Conservation (phyloP, 2,329 filamentous ascomycete genomes). For the Lachnellula subtilissima region DNA sequence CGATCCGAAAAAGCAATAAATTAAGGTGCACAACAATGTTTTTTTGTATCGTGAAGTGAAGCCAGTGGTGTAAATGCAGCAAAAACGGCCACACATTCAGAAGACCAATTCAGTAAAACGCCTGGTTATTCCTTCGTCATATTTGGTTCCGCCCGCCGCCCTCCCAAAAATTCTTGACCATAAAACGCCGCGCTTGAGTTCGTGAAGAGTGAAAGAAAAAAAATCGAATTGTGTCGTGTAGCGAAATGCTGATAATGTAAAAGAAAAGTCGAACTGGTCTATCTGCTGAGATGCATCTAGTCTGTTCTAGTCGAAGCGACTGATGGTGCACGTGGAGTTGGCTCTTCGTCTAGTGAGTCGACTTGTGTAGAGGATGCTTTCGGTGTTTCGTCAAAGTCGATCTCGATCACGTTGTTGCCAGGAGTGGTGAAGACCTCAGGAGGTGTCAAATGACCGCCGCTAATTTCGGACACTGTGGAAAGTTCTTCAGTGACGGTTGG, state of each 20-base stretch:
- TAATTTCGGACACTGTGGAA: constrained; percentile 22
- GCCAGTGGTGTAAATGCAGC: constrained; percentile 2
- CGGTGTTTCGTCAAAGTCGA: constrained; percentile 28
- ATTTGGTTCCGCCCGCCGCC: neutral
- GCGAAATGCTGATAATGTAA: neutral
- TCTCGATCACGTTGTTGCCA: constrained; percentile 15
- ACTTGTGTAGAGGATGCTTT: constrained; percentile 16
- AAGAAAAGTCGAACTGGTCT: neutral
- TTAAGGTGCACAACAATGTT: constrained; percentile 5
- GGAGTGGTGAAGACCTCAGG: constrained; percentile 24
- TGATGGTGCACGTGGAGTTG: constrained; percentile 26
- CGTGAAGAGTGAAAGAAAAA: constrained; percentile 2
- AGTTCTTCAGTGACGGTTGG: constrained; percentile 27
- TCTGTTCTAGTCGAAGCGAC: constrained; percentile 13
- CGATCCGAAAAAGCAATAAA: constrained; percentile 4
- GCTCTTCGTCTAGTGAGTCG: constrained; percentile 24
- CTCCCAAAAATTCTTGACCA: neutral
- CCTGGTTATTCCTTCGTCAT: neutral
- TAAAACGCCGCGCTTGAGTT: constrained; percentile 11
- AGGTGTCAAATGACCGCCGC: constrained; percentile 24
- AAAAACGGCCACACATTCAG: neutral
- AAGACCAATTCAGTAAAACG: neutral
- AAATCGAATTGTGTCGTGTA: neutral
- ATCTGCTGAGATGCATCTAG: constrained; percentile 8
- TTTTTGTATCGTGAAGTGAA: constrained; percentile 4